Percentiles rank a stretch among this genome's conserved stretches.
Evolutionary conservation across 768 basidiomycete genomes (phyloP).

Genomic region (Boletus bicolor): DNA sequence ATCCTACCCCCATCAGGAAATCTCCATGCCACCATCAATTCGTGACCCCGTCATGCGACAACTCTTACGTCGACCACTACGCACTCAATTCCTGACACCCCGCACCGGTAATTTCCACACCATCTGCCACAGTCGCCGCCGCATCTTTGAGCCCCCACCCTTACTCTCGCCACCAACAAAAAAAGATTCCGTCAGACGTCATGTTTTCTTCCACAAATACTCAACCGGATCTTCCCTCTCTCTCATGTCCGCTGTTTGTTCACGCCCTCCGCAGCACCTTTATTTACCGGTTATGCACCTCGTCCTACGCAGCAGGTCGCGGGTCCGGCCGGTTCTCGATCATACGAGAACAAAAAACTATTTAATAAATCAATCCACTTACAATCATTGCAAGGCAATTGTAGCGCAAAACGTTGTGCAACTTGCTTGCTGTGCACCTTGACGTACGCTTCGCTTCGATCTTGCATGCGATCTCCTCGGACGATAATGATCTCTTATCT

Average conservation of each 20-base stretch:
- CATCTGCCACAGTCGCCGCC: neutral
- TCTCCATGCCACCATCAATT: slow-evolving; percentile 13
- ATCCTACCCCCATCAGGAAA: too few relatives aligned
- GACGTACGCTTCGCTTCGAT: slow-evolving; percentile 7
- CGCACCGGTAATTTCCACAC: neutral
- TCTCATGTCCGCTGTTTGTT: slow-evolving; percentile 10
- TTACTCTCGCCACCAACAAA: neutral
- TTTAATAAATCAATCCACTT: slow-evolving; percentile 6
- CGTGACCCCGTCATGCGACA: neutral
- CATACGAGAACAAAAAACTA: neutral
- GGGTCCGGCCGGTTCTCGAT: slow-evolving; percentile 22
- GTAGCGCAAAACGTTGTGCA: slow-evolving; percentile 1
- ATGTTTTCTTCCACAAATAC: neutral
- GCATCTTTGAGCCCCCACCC: too few relatives aligned
- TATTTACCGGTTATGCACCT: slow-evolving; percentile 4
- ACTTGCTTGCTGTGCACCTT: slow-evolving; percentile 12
- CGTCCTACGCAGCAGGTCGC: slow-evolving; percentile 12
- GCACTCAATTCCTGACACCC: neutral
- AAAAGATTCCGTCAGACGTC: neutral
- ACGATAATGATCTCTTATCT: slow-evolving; percentile 2
- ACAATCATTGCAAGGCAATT: neutral
- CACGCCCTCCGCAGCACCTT: slow-evolving; percentile 15
- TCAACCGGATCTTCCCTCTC: neutral
- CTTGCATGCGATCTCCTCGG: slow-evolving; percentile 25
- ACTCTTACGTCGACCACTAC: slow-evolving; percentile 4